Evolutionary conservation across 192 early-diverging fungal genomes (phyloP), one percentile per base, ranked within the genome.

Genomic region (Thamnidium elegans): DNA sequence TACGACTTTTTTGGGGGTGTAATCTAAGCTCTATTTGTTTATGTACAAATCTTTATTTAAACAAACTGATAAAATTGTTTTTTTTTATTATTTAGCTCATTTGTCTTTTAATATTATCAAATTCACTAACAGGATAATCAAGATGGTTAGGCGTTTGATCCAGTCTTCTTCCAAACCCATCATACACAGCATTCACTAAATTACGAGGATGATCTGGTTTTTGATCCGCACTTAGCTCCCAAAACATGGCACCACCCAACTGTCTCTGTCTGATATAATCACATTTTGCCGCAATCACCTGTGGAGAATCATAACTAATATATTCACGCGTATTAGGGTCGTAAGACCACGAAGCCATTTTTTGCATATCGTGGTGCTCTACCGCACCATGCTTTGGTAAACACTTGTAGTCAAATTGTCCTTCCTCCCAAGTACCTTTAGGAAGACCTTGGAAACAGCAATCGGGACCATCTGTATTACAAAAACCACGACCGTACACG

Each of bases 401-500:
- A 13, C 78, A 61, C 74, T 93, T 94, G 77, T 92, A 96, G 71
- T 99, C 97, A 71, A 89, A 90, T 26, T 91, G 84, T 0, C 96
- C 96, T 50, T 84, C 71, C 69, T 99, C 96, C 92, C 93, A 95
- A 5, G 86, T 86, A 26, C 92, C 91, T 50, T 85, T 70, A 4
- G 87, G 85, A 21, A 89, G 77, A 13, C 95, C 94, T 17, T 69
- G 62, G 55, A 88, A 93, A 23, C 74, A 54, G 31, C 80, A 72
- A 3, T 84, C 85, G 15, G 89, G 73, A 2, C 90, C 90, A 59
- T 81, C 72, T 7, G 94, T 94, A 61, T 92, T 91, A 62, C 83
- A 80, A 76, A 99, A 99, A 3, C 86, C 92, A n/a, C 97, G 84
- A 3, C 92, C 94, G 77, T 97, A 99, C 66, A 94, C 83, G 21